A percentile compares a stretch with the other conserved stretches of the same genome.
Conservation (phyloP, 192 early-diverging fungal genomes). For the Backusella circina region DNA sequence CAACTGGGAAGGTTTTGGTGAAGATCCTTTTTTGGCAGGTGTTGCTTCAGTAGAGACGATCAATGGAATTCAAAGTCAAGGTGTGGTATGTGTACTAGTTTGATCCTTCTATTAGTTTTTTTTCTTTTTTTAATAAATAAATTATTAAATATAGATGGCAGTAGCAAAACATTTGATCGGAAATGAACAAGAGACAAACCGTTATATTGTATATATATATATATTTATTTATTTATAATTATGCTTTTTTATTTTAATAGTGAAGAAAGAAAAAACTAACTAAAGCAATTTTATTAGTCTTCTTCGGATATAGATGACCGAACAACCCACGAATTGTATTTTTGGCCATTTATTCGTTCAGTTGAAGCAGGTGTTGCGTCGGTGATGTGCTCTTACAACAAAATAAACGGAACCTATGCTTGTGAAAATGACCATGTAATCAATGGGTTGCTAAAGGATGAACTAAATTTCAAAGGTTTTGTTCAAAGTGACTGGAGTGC, state of each 20-base stretch:
- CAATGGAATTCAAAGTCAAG: slow-evolving; percentile 17
- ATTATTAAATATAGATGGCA: neutral
- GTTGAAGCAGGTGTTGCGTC: slow-evolving; percentile 52
- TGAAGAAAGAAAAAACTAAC: neutral
- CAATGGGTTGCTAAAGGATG: slow-evolving; percentile 40
- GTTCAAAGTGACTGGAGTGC: slow-evolving; percentile 44
- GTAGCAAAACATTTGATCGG: slow-evolving; percentile 16
- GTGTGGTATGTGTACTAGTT: slow-evolving; percentile 3
- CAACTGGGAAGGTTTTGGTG: slow-evolving; percentile 19
- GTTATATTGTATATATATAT: neutral
- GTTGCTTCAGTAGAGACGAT: neutral
- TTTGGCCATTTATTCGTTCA: slow-evolving; percentile 51
- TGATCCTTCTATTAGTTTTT: neutral
- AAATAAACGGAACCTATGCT: slow-evolving; percentile 45
- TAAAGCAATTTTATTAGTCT: neutral
- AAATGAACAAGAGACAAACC: slow-evolving; percentile 25
- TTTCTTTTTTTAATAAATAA: neutral
- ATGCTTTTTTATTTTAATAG: neutral
- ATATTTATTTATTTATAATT: no score
- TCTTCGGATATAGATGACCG: slow-evolving; percentile 49
- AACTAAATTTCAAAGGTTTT: slow-evolving; percentile 57
- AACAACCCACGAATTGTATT: slow-evolving; percentile 60
- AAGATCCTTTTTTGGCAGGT: slow-evolving; percentile 24
- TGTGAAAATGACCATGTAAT: slow-evolving; percentile 48
- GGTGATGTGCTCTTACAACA: slow-evolving; percentile 64